Percentiles rank a stretch among this genome's conserved stretches.
phyloP scores from a whole-genome alignment of 306 rosid species.

The Arachis stenosperma region DNA sequence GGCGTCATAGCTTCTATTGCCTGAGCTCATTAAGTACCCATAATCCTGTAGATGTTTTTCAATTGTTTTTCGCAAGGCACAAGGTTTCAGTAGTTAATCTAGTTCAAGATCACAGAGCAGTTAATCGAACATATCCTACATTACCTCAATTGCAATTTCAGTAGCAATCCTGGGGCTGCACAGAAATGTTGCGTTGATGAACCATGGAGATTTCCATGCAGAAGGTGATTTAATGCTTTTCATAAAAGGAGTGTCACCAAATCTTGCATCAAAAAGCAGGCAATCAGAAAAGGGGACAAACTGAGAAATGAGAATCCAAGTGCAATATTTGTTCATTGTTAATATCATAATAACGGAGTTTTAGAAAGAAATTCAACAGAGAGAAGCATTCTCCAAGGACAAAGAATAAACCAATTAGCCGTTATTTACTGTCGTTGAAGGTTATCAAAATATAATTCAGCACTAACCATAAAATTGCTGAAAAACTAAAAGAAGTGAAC shows the following conservation, averaged over 20 bases:
- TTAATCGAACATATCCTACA: constrained; percentile 27
- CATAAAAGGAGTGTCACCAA: constrained; percentile 77
- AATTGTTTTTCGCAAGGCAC: constrained; percentile 16
- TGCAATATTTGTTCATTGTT: too few species aligned
- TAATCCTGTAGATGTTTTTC: constrained; percentile 66
- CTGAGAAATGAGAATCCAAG: constrained; percentile 5
- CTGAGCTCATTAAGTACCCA: constrained; percentile 82
- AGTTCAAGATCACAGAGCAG: background rate
- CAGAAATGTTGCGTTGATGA: constrained; percentile 66
- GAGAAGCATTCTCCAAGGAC: background rate
- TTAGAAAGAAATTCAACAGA: too few species aligned
- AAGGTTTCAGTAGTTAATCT: background rate
- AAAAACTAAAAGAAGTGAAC: constrained; percentile 8
- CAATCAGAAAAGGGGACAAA: constrained; percentile 24
- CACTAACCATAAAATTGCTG: background rate
- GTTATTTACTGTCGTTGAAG: background rate
- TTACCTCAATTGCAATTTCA: constrained; percentile 81
- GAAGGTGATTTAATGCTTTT: constrained; percentile 93
- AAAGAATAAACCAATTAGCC: constrained; percentile 40
- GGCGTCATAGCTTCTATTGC: constrained; percentile 85
- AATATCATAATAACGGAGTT: too few species aligned
- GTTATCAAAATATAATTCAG: constrained; percentile 3
- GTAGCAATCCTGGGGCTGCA: constrained; percentile 67
- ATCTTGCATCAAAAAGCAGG: constrained; percentile 51
- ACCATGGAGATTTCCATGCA: constrained; percentile 97